These are phyloP conservation scores for Penicillium sp. DNA, from an alignment of 2,329 filamentous ascomycete species.

Conservation along the genomic window DNA sequence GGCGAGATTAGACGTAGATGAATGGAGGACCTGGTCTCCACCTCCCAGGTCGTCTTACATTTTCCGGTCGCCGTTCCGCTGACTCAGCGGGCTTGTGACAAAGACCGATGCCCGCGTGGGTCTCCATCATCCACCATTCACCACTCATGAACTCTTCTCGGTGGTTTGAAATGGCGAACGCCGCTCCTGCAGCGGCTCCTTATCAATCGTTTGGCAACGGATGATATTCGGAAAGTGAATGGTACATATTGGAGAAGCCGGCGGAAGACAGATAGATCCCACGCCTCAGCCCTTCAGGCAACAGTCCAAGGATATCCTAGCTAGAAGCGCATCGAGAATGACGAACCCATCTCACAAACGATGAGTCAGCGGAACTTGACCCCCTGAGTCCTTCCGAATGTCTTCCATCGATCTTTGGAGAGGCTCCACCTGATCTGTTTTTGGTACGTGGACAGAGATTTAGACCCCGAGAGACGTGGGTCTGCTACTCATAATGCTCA, in stretches of 20 bases:
- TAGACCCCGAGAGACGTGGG: conserved; percentile 13
- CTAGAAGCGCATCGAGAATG: not conserved
- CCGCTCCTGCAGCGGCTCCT: not conserved
- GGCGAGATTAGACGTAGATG: not conserved
- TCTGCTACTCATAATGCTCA: conserved; percentile 1
- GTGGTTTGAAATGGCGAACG: conserved; percentile 4
- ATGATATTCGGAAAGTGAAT: not conserved
- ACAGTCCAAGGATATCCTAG: not conserved
- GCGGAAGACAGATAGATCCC: not conserved
- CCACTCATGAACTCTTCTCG: not conserved
- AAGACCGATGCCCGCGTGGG: not conserved
- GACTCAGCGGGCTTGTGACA: conserved; percentile 1
- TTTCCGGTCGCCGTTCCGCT: conserved; percentile 7
- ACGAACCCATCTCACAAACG: not conserved
- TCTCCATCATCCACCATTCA: not conserved
- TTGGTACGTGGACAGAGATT: conserved; percentile 16
- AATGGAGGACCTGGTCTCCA: not conserved
- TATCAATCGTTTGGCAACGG: conserved; percentile 3
- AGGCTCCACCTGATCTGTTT: conserved; percentile 5
- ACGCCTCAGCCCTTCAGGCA: too few relatives aligned
- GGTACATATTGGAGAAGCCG: not conserved
- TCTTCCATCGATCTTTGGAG: conserved; percentile 9
- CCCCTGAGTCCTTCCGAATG: not conserved
- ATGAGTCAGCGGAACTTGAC: conserved; percentile 18
- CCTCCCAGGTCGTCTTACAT: not conserved